Base-by-base conservation (phyloP, 495 filamentous ascomycete species). In the Aspergillus conjunctus region DNA sequence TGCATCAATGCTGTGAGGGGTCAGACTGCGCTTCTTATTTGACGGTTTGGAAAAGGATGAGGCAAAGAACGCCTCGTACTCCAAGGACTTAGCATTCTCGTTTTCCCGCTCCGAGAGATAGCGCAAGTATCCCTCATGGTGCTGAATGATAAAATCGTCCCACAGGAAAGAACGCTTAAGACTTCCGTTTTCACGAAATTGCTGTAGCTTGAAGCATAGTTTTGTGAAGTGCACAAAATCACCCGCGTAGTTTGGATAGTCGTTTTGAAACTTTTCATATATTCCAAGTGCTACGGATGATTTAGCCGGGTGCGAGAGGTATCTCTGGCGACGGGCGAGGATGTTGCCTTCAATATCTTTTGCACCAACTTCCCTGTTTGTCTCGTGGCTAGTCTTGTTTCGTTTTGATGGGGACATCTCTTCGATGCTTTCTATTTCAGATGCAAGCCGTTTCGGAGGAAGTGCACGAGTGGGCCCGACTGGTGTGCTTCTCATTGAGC, bases 111-210 rank as follows among this genome's bases (percentile, higher is more conserved):
- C 49, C 48, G 71, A 59, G 3, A 77, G 32, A 52, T 82, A 71
- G 30, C 49, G 54, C 4, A 69, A 67, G 34, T 80, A 83, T 8
- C 73, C 68, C n/a, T 70, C 56, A 32, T 75, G 65, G 59, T 82
- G 68, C 60, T 72, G 69, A 30, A 80, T 79, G 54, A 91, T 77
- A 64, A 89, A 89, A 58, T 92, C 88, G 67, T 92, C 89, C 71
- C 85, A 91, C 0, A 88, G 60, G 41, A 76, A 83, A 21, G 77
- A 78, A 34, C 78, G 73, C 21, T 77, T 59, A 26, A 87, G 56
- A 17, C 71, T 39, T 7, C 71, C 78, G 11, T 67, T 57, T 21
- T 70, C 65, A 14, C 76, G 66, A 18, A 88, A 74, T 21, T 72
- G 67, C 22, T 81, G 72, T 10, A 92, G 72, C 54, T 80, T 83